Base-by-base conservation (phyloP, 495 filamentous ascomycete genomes). In the Daldinia grandis region DNA sequence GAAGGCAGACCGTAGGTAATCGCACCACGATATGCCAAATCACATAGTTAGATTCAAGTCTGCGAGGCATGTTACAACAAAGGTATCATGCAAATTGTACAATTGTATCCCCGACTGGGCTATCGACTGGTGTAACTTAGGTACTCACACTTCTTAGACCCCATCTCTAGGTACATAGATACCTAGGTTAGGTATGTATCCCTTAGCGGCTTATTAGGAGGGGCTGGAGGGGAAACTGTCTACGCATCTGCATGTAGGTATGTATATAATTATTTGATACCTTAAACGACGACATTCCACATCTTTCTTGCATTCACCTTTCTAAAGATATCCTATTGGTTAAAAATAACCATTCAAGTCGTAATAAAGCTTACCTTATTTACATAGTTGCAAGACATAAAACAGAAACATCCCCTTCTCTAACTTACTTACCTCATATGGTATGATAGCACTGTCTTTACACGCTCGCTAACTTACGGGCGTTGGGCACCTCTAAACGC, bases 271-370 rank as follows among this genome's bases (percentile, higher is more conserved):
- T 47, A 47, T 21, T 47, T 10, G 42, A 47, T 47, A 47, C 42
- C 42, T 24, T 47, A 12, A 47, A 24, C 42, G 5, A 21, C 42
- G 42, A 24, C 17, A 47, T 47, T 47, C 42, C 42, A 47, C 42
- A 47, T 47, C 49, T 53, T 30, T 30, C 25, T 27, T 53, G 27
- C 49, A 53, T 53, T 14, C 27, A 15, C 25, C 8, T 53, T 30
- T 53, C 49, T 53, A 53, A 53, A 53, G 49, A n/a, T 53, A 53
- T 53, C 25, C 49, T 53, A 53, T 53, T 30, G 49, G 27, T 53
- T 53, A 27, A 53, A 30, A 53, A 53, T 30, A 53, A 53, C 19
- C 40, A 47, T 47, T 47, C 19, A 53, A 53, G 24, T 12, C 27
- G 17, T 30, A 28, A 17, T 24, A 28, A 30, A 53, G 14, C 49